phyloP scores from a whole-genome alignment of 2,329 filamentous ascomycete species.

The Phyllosticta ampelicida region DNA sequence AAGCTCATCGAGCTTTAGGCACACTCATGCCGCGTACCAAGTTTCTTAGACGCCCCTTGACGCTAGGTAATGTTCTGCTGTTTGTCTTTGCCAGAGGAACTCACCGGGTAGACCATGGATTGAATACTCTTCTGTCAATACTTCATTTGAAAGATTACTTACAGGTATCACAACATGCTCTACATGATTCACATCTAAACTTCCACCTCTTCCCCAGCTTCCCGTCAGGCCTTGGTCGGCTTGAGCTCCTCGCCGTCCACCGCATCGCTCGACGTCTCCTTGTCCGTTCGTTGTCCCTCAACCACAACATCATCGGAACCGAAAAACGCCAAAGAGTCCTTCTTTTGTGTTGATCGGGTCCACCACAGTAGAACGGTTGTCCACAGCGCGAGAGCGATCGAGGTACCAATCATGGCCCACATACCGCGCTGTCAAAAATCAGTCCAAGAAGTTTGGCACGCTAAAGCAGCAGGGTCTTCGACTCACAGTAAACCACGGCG shows the following conservation, averaged over 20 bases:
- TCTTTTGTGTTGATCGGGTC: background rate
- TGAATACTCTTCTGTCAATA: too few species aligned
- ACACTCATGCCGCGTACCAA: too few species aligned
- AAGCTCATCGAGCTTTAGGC: too few species aligned
- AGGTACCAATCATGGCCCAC: slow-evolving; percentile 61
- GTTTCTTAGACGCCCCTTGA: too few species aligned
- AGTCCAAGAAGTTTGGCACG: background rate
- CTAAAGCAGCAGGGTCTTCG: background rate
- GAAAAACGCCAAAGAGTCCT: background rate
- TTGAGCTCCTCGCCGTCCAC: background rate
- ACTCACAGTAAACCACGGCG: slow-evolving; percentile 54
- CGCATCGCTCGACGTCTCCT: background rate
- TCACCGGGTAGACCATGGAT: too few species aligned
- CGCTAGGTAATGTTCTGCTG: too few species aligned
- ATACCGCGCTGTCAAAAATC: slow-evolving; percentile 44
- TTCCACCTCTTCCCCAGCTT: background rate
- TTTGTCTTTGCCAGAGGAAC: too few species aligned
- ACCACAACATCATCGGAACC: background rate
- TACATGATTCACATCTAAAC: background rate
- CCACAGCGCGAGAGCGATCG: slow-evolving; percentile 51
- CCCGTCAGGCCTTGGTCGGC: background rate
- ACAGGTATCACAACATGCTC: background rate
- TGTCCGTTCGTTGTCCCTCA: background rate
- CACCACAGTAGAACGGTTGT: slow-evolving; percentile 43
- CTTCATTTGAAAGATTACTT: background rate